These are phyloP conservation scores for Pyrenophora graminea DNA, from an alignment of 2,329 filamentous ascomycete genomes.

Conservation along the genomic window DNA sequence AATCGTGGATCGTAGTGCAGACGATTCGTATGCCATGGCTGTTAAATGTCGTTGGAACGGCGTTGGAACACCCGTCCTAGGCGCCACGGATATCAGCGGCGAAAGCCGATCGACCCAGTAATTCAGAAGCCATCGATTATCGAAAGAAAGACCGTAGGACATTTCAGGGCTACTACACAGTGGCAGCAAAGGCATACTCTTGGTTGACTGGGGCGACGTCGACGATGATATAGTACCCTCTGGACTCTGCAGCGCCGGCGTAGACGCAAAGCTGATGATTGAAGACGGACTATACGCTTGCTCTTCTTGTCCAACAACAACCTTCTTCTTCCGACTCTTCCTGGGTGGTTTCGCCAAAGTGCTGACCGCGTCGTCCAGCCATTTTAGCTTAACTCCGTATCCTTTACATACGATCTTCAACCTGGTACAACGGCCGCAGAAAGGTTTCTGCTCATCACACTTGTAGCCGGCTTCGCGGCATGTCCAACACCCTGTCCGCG, in stretches of 20 bases:
- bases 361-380: slow-evolving; percentile 26
- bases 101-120: slow-evolving; percentile 37
- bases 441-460: slow-evolving; percentile 39
- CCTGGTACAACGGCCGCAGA: slow-evolving; percentile 32
- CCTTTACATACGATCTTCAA: slow-evolving; percentile 39
- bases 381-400: slow-evolving; percentile 37
- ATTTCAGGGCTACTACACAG: slow-evolving; percentile 2
- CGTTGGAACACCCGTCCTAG: slow-evolving; percentile 20
- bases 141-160: slow-evolving; percentile 19
- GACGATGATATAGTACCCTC: neutral
- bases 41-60: slow-evolving; percentile 37
- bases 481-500: slow-evolving; percentile 40
- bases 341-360: slow-evolving; percentile 20
- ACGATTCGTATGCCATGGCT: slow-evolving; percentile 30
- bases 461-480: slow-evolving; percentile 41
- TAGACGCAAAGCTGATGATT: slow-evolving; percentile 19
- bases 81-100: slow-evolving; percentile 30
- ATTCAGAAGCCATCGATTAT: slow-evolving; percentile 31
- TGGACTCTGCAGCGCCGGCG: slow-evolving; percentile 7
- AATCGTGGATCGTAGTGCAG: slow-evolving; percentile 37
- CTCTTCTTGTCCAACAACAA: neutral
- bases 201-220: slow-evolving; percentile 7
- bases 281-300: slow-evolving; percentile 21
- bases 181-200: slow-evolving; percentile 13
- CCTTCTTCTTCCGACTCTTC: slow-evolving; percentile 21